phyloP scores from a whole-genome alignment of 2,329 filamentous ascomycete genomes.

The Ascochyta viciae-villosae region DNA sequence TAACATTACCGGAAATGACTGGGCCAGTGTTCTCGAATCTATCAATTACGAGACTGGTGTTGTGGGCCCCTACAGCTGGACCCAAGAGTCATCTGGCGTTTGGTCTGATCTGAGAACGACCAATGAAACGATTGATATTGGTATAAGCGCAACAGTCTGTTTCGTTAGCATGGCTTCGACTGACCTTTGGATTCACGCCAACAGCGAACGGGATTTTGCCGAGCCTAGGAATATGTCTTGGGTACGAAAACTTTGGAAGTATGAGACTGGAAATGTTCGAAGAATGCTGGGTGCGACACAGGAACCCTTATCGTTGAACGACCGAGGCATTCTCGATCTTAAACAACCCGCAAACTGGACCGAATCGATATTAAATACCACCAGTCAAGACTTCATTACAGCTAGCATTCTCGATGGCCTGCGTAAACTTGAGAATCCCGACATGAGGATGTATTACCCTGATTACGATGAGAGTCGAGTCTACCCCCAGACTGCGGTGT shows the following conservation, averaged over 20 bases:
- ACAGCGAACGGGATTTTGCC: not conserved
- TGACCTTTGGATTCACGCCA: not conserved
- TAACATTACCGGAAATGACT: conserved; percentile 1
- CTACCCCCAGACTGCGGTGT: not conserved
- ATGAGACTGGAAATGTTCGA: not conserved
- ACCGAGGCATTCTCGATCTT: not conserved
- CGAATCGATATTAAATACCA: too few species aligned
- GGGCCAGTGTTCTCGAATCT: not conserved
- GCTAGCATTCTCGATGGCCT: not conserved
- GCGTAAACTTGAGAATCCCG: not conserved
- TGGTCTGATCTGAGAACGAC: not conserved
- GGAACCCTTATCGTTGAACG: not conserved
- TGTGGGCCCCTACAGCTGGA: not conserved
- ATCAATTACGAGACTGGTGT: not conserved
- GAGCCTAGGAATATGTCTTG: conserved; percentile 4
- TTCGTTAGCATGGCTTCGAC: not conserved
- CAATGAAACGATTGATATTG: not conserved
- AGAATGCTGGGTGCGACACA: not conserved
- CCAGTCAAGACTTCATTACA: too few species aligned
- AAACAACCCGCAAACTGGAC: not conserved
- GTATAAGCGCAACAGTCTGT: conserved; percentile 4
- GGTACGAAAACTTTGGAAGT: not conserved
- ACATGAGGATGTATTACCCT: not conserved
- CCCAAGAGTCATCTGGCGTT: not conserved
- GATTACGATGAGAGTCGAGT: too few species aligned